Evolutionary conservation across 805 yeast species (phyloP).

Genomic region (Vanderwaltozyma tropicalis): DNA sequence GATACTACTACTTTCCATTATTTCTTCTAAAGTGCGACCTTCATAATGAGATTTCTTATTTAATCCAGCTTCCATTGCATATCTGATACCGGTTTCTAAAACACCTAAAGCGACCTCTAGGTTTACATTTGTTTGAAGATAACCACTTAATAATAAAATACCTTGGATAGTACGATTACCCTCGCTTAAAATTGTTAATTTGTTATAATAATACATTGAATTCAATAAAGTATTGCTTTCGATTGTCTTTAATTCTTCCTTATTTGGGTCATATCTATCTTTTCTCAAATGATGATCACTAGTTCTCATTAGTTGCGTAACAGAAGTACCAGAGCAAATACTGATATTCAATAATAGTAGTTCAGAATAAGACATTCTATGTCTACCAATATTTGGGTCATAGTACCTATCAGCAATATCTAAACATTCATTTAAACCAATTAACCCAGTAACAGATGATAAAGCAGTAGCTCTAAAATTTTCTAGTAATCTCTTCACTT

Average conservation of each 20-base stretch:
- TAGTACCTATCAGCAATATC: constrained; percentile 13
- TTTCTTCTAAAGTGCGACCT: constrained; percentile 31
- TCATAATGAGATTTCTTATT: constrained; percentile 38
- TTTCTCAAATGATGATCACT: constrained; percentile 14
- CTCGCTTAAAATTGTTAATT: constrained; percentile 39
- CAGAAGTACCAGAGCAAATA: constrained; percentile 16
- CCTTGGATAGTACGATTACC: constrained; percentile 45
- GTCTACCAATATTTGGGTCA: constrained; percentile 4
- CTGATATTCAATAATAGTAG: constrained; percentile 16
- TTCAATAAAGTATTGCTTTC: constrained; percentile 29
- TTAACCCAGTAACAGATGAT: constrained; percentile 11
- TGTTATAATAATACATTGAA: constrained; percentile 43
- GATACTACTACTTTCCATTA: constrained; percentile 30
- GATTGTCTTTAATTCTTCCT: constrained; percentile 17
- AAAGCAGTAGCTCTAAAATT: constrained; percentile 12
- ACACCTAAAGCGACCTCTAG: constrained; percentile 35
- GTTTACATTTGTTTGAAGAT: constrained; percentile 29
- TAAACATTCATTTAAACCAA: constrained; percentile 12
- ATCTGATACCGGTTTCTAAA: constrained; percentile 38
- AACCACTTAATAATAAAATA: constrained; percentile 35
- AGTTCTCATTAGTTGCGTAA: constrained; percentile 7
- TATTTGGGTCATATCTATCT: constrained; percentile 13
- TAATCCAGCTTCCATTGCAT: constrained; percentile 49
- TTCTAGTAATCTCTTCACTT: constrained; percentile 16
- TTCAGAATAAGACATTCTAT: constrained; percentile 19